Evolutionary conservation across 179 eudicot genomes (phyloP).

Genomic region (Corrigiola litoralis): DNA sequence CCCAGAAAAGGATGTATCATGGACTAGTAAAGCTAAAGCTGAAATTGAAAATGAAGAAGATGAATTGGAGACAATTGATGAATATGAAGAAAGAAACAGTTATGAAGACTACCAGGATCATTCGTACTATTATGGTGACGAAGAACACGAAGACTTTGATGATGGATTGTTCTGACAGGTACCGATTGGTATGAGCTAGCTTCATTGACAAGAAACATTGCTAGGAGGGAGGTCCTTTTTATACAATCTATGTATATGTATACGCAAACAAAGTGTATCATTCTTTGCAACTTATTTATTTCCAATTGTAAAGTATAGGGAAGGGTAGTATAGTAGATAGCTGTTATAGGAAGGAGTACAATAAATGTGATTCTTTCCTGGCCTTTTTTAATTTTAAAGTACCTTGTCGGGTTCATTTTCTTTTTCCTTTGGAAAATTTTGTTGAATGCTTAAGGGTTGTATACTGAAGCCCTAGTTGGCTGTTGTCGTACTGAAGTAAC

Average conservation of each 20-base stretch:
- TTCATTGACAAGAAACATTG: not conserved
- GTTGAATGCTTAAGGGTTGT: no score
- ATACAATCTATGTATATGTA: no score
- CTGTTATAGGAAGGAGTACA: no score
- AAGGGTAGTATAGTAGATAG: not conserved
- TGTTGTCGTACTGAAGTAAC: no score
- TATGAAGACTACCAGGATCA: conserved; percentile 25
- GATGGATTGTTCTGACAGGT: conserved; percentile 28
- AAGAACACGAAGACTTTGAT: conserved; percentile 24
- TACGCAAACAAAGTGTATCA: no score
- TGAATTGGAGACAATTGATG: conserved; percentile 18
- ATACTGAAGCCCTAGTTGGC: no score
- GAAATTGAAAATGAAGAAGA: conserved; percentile 12
- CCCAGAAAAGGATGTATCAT: conserved; percentile 11
- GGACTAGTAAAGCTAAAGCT: not conserved
- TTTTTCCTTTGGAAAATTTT: no score
- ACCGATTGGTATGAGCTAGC: not conserved
- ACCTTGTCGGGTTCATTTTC: no score
- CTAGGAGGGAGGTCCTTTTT: no score
- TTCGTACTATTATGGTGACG: conserved; percentile 19
- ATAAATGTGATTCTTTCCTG: no score
- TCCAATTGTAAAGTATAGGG: not conserved
- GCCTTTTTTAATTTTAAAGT: no score
- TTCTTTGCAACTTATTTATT: not conserved
- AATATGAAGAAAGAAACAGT: conserved; percentile 14